Conservation (phyloP, 1,284 basidiomycete genomes). For the Heterobasidion parviporum region DNA sequence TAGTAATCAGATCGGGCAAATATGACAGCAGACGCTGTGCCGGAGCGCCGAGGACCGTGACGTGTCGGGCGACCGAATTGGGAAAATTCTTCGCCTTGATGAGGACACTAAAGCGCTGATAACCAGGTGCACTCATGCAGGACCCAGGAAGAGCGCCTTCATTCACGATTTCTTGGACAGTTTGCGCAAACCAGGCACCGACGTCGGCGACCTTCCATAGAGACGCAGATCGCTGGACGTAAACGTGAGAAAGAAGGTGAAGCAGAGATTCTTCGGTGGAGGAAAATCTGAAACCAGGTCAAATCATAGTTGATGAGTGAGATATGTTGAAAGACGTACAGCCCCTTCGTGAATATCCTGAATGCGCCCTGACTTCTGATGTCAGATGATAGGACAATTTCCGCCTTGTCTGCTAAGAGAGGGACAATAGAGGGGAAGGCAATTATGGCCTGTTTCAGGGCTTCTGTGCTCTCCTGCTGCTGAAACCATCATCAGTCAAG, state of each 20-base stretch:
- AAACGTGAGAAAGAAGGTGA: constrained; percentile 78
- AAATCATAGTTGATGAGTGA: constrained; percentile 9
- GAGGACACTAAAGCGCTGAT: constrained; percentile 33
- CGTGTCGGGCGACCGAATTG: constrained; percentile 63
- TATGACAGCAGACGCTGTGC: constrained; percentile 60
- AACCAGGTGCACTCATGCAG: constrained; percentile 26
- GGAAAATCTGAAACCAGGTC: constrained; percentile 8
- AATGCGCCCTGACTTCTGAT: constrained; percentile 58
- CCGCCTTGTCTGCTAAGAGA: constrained; percentile 77
- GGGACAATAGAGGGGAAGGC: constrained; percentile 77
- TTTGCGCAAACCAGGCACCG: constrained; percentile 63
- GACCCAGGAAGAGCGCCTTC: constrained; percentile 23
- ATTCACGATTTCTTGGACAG: constrained; percentile 34
- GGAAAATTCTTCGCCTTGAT: constrained; percentile 34
- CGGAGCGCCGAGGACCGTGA: constrained; percentile 61
- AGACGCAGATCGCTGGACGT: constrained; percentile 65
- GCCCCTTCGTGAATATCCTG: constrained; percentile 58
- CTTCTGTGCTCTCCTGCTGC: constrained; percentile 48
- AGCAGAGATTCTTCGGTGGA: constrained; percentile 34
- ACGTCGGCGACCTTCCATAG: constrained; percentile 74
- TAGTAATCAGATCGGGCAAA: constrained; percentile 49
- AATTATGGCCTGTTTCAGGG: constrained; percentile 63
- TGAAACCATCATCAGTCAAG: constrained; percentile 20
- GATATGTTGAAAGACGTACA: constrained; percentile 29
- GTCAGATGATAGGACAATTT: constrained; percentile 52